These are phyloP conservation scores for Neocucurbitaria cava DNA, from an alignment of 2,329 filamentous ascomycete genomes.

Conservation along the genomic window DNA sequence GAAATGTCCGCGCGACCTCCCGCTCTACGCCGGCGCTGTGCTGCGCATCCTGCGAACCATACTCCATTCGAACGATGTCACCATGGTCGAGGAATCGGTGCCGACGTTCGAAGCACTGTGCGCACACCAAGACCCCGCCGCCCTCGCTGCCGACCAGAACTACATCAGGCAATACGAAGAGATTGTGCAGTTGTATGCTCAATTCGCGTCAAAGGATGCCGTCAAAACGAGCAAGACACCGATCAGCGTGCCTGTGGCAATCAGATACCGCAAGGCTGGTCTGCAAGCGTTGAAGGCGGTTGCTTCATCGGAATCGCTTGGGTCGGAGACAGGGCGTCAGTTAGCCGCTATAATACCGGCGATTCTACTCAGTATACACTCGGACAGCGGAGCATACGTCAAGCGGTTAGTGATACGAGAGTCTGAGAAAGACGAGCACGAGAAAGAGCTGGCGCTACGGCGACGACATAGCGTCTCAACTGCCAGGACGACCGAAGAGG, in stretches of 20 bases:
- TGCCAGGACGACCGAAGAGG: constrained; percentile 75
- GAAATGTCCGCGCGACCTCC: constrained; percentile 87
- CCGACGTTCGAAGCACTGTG: constrained; percentile 89
- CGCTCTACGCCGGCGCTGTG: constrained; percentile 84
- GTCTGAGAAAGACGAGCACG: constrained; percentile 71
- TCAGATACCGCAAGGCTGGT: constrained; percentile 66
- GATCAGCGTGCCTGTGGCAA: constrained; percentile 73
- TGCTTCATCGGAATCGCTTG: constrained; percentile 79
- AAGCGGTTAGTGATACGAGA: constrained; percentile 71
- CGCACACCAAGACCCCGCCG: constrained; percentile 83
- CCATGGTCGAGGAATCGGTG: constrained; percentile 89
- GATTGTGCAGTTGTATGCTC: constrained; percentile 79
- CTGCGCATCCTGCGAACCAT: constrained; percentile 85
- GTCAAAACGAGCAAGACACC: constrained; percentile 51
- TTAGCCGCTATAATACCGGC: constrained; percentile 81
- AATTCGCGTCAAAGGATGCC: constrained; percentile 73
- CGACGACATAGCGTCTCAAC: constrained; percentile 82
- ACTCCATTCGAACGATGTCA: constrained; percentile 84
- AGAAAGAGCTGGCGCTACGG: constrained; percentile 67
- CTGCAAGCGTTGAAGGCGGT: constrained; percentile 77
- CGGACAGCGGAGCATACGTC: constrained; percentile 73
- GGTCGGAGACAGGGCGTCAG: constrained; percentile 76
- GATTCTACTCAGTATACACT: constrained; percentile 85
- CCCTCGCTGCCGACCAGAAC: constrained; percentile 82
- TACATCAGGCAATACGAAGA: constrained; percentile 84